Conservation (phyloP, 306 rosid genomes). For the Trifolium repens region DNA sequence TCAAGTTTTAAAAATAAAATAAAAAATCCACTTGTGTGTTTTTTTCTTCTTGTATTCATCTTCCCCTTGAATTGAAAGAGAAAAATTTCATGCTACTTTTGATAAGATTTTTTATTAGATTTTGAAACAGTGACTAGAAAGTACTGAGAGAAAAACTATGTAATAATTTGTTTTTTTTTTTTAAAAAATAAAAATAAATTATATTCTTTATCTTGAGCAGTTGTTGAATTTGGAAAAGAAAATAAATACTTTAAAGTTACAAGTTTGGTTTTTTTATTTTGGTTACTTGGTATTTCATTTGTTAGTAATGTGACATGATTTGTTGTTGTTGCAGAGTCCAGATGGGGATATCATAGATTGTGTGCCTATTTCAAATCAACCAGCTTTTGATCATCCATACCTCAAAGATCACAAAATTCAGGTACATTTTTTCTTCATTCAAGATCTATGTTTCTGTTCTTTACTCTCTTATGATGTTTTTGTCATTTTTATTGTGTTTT, state of each 20-base stretch:
- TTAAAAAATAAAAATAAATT: background rate
- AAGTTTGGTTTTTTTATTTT: constrained; percentile 14
- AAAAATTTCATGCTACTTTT: constrained; percentile 39
- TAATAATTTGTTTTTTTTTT: constrained; percentile 32
- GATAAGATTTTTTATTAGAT: constrained; percentile 21
- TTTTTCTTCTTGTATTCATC: background rate
- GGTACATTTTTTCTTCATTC: constrained; percentile 49
- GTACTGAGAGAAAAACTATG: constrained; percentile 27
- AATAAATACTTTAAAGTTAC: too few species aligned
- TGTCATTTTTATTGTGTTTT: constrained; percentile 7
- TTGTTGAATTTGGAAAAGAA: too few species aligned
- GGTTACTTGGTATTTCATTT: constrained; percentile 20
- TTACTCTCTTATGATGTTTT: background rate
- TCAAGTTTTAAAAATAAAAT: background rate
- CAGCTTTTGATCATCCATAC: constrained; percentile 96
- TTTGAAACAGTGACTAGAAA: constrained; percentile 39
- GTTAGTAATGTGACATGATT: constrained; percentile 25
- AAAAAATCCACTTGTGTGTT: background rate
- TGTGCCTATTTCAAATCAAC: constrained; percentile 80
- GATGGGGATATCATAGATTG: constrained; percentile 97
- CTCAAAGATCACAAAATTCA: constrained; percentile 98
- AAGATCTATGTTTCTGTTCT: constrained; percentile 4
- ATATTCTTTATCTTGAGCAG: background rate
- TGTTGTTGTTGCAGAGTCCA: constrained; percentile 73
- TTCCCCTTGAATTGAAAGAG: background rate